Conservation (phyloP, 2,329 filamentous ascomycete species). For the Arthrocladium fulminans region DNA sequence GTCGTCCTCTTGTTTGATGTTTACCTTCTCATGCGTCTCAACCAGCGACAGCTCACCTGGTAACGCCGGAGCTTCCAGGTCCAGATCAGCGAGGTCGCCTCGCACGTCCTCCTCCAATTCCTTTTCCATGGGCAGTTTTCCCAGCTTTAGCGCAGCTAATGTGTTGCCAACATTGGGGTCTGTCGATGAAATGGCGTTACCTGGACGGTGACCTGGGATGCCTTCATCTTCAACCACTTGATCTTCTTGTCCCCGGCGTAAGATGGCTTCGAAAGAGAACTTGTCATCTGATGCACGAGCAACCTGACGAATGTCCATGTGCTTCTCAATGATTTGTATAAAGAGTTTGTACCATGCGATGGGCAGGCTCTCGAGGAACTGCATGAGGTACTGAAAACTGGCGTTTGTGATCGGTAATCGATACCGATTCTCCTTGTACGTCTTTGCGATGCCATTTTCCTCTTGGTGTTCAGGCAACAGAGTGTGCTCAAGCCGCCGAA, state of each 20-base stretch:
- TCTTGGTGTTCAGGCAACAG: conserved; percentile 68
- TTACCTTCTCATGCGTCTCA: conserved; percentile 78
- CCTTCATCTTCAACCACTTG: conserved; percentile 59
- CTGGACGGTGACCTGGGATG: conserved; percentile 58
- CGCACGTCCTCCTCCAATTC: conserved; percentile 78
- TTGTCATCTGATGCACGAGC: conserved; percentile 51
- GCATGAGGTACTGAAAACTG: conserved; percentile 71
- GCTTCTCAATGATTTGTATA: conserved; percentile 59
- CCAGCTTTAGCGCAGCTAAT: conserved; percentile 61
- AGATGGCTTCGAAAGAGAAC: conserved; percentile 50
- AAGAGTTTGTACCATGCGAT: conserved; percentile 72
- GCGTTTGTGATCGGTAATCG: conserved; percentile 80
- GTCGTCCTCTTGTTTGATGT: conserved; percentile 74
- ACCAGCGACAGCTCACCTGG: conserved; percentile 65
- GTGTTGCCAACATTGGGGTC: conserved; percentile 49
- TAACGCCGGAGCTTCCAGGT: conserved; percentile 63
- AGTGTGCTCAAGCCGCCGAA: conserved; percentile 65
- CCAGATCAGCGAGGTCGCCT: conserved; percentile 77
- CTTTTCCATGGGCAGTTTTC: conserved; percentile 71
- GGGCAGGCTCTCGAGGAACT: conserved; percentile 79
- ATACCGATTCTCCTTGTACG: conserved; percentile 83
- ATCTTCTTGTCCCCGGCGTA: conserved; percentile 48
- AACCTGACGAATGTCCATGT: conserved; percentile 51
- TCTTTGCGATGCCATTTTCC: conserved; percentile 65
- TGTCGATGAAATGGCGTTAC: conserved; percentile 51